Percentiles rank a stretch among this genome's conserved stretches.
Evolutionary conservation across 148 eudicot species (phyloP).

Genomic region (Vaccinium vitisidaea): DNA sequence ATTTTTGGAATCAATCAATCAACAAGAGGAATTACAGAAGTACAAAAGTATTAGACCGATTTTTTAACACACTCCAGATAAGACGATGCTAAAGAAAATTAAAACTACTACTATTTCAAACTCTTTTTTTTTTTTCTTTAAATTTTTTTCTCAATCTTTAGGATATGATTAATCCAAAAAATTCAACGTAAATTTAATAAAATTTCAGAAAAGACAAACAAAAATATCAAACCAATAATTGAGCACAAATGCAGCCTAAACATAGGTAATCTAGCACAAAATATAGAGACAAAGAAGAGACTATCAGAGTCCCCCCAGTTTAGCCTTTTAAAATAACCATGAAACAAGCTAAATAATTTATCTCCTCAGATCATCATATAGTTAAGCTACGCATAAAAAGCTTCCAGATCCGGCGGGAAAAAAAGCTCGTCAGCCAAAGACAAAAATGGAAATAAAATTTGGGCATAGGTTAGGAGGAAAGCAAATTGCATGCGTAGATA

Average conservation of each 20-base stretch:
- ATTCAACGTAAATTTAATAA: no score
- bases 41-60: not conserved
- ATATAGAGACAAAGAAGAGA: not conserved
- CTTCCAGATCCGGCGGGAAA: conserved; percentile 8
- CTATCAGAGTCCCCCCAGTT: not conserved
- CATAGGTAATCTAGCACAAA: no score
- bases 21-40: no score
- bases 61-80: not conserved
- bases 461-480: not conserved
- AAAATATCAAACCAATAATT: no score
- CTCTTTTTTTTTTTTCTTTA: not conserved
- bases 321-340: not conserved
- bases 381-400: not conserved
- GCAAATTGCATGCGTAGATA: not conserved
- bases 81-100: not conserved
- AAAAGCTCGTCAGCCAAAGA: not conserved
- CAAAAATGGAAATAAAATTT: not conserved
- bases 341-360: not conserved
- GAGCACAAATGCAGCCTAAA: no score
- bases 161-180: no score
- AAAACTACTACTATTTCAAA: not conserved
- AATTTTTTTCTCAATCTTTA: not conserved
- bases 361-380: not conserved
- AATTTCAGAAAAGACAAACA: not conserved
- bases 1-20: not conserved